phyloP scores from a whole-genome alignment of 495 filamentous ascomycete species.

The Tuber aestivum region DNA sequence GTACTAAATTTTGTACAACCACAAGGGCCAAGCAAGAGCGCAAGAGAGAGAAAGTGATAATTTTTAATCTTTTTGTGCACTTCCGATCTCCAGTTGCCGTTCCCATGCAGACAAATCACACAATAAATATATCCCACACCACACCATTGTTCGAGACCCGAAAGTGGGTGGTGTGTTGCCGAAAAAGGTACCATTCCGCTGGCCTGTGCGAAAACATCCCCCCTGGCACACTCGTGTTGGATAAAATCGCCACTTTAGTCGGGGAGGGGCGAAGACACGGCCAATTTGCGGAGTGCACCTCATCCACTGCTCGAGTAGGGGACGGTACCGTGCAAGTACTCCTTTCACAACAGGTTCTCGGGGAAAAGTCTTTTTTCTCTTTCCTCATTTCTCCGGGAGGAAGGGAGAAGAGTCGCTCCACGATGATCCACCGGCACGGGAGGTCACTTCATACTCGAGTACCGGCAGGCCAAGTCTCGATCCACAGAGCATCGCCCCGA shows the following conservation, averaged over 20 bases:
- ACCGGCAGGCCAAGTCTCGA: not conserved
- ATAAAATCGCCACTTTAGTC: not conserved
- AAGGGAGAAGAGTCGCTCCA: not conserved
- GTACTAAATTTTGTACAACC: no score
- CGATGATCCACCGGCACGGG: not conserved
- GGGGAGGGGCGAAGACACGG: not conserved
- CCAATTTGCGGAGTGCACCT: no score
- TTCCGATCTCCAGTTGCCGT: not conserved
- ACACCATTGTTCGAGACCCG: not conserved
- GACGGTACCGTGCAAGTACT: no score
- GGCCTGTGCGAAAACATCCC: no score
- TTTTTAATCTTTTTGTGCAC: not conserved
- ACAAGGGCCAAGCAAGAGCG: not conserved
- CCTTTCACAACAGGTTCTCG: not conserved
- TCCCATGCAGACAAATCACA: not conserved
- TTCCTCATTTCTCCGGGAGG: not conserved
- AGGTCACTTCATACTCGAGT: not conserved
- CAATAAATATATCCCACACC: not conserved
- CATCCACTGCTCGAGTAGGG: no score
- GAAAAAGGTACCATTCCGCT: not conserved
- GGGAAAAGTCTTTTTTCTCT: not conserved
- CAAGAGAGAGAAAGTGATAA: not conserved
- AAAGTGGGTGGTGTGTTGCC: not conserved
- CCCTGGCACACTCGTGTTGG: not conserved
- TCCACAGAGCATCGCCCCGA: not conserved